These are phyloP conservation scores for Phymatotrichopsis omnivora DNA, from an alignment of 2,329 filamentous ascomycete genomes.

Conservation along the genomic window DNA sequence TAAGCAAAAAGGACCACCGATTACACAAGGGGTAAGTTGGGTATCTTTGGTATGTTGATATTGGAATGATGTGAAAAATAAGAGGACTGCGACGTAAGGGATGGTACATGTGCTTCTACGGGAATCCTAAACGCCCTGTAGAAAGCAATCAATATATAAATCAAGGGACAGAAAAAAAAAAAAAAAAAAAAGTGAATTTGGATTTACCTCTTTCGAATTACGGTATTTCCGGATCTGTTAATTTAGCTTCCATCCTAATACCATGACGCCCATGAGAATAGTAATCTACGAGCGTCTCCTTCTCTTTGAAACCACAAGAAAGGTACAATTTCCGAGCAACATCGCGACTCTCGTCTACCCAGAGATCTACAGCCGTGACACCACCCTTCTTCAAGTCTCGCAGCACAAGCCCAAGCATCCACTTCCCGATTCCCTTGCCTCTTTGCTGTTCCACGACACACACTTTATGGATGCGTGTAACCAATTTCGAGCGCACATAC, in stretches of 20 bases:
- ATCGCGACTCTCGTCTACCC: constrained; percentile 43
- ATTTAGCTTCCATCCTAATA: constrained; percentile 38
- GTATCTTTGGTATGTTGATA: constrained; percentile 13
- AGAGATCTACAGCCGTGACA: constrained; percentile 42
- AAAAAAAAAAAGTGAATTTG: background rate
- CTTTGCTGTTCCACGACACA: constrained; percentile 42
- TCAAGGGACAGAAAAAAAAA: background rate
- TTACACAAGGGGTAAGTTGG: too few relatives aligned
- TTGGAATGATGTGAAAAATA: constrained; percentile 23
- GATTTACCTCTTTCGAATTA: background rate
- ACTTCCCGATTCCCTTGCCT: constrained; percentile 40
- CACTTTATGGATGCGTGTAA: constrained; percentile 44
- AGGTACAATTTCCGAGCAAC: constrained; percentile 41
- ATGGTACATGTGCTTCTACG: too few relatives aligned
- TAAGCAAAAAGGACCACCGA: too few relatives aligned
- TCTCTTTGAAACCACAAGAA: constrained; percentile 40
- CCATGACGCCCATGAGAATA: constrained; percentile 43
- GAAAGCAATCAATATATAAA: constrained; percentile 9
- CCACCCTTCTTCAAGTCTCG: constrained; percentile 39
- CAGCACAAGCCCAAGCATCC: constrained; percentile 39
- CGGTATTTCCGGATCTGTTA: constrained; percentile 6
- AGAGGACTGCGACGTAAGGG: constrained; percentile 17
- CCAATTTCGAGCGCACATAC: constrained; percentile 39
- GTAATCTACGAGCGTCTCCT: constrained; percentile 41
- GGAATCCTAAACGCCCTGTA: too few relatives aligned